Conservation (phyloP, 768 basidiomycete genomes). For the Obba rivulosa region DNA sequence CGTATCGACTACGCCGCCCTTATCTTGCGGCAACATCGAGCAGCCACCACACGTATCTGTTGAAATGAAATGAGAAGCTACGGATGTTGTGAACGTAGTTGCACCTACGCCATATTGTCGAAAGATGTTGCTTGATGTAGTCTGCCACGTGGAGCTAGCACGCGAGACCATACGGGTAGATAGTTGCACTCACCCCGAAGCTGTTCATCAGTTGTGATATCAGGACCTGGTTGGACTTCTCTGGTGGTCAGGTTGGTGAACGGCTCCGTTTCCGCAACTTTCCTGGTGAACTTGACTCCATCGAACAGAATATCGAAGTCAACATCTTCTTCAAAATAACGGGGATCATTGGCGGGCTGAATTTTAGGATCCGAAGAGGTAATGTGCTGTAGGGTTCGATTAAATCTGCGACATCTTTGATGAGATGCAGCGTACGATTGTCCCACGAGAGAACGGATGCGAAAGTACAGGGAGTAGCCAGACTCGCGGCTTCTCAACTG, state of each 20-base stretch:
- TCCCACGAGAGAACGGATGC: slow-evolving; percentile 26
- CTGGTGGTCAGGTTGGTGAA: slow-evolving; percentile 11
- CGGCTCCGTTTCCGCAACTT: slow-evolving; percentile 9
- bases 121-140: slow-evolving; percentile 3
- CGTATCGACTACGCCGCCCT: slow-evolving; percentile 35
- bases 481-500: slow-evolving; percentile 20
- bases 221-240: slow-evolving; percentile 8
- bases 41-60: slow-evolving; percentile 31
- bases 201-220: slow-evolving; percentile 4
- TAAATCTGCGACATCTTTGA: background rate
- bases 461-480: slow-evolving; percentile 16
- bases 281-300: slow-evolving; percentile 21
- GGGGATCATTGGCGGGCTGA: slow-evolving; percentile 24
- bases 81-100: background rate
- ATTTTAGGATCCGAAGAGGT: slow-evolving; percentile 17
- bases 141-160: background rate
- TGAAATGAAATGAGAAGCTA: background rate
- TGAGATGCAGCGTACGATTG: slow-evolving; percentile 19
- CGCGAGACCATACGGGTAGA: background rate
- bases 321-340: slow-evolving; percentile 24
- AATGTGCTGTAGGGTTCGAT: slow-evolving; percentile 13
- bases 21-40: slow-evolving; percentile 34
- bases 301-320: slow-evolving; percentile 24
- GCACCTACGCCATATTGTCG: slow-evolving; percentile 14
- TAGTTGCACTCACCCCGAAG: slow-evolving; percentile 4